Evolutionary conservation across 1,139 yeast genomes (phyloP), one percentile per base, ranked within the genome.

Genomic region (Spencermartinsiella ligniputridi): DNA sequence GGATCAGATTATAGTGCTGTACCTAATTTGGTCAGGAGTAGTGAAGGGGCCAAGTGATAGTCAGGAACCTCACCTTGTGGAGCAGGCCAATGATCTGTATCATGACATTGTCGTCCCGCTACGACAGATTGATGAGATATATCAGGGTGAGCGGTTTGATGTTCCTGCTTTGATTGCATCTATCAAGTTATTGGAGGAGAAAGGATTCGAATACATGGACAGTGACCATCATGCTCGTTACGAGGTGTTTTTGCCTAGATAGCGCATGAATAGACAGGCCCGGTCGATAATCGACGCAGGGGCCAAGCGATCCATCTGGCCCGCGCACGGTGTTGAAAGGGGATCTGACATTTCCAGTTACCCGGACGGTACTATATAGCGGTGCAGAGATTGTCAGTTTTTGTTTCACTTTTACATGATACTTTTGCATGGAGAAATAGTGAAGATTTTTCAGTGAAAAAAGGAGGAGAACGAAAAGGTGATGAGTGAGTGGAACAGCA

Each of bases 1-100:
- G 41, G 57, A 53, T 37, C 45, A 46, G 33, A 22, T 50, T 3
- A n/a, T 53, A 2, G 27, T 52, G 35, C 24, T 51, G 22, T 44
- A 48, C 24, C 38, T 53, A 5, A 27, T 27, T 15, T 27, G 32
- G 32, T 27, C 13, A 5, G 32, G 32, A n/a, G 32, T 27, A 15
- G 32, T 27, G 8, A n/a, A 8, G 8, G 32, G 32, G 15, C 32
- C 32, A 5, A n/a, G 32, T 5, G n/a, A 9, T 5, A 11, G 15
- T 11, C 15, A n/a, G 5, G 32, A 27, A n/a, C 13, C 32, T n/a
- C 32, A 27, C n/a, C 8, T 27, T n/a, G 32, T 27, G 15, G 32
- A 27, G 32, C 32, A 27, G 15, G 32, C 32, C 13, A 27, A 27
- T 15, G 32, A 27, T 15, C 32, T 27, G 32, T 27, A 27, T n/a